These are phyloP conservation scores for Coelastrella sp. DNA, from an alignment of 139 green algal species.

Conservation along the genomic window DNA sequence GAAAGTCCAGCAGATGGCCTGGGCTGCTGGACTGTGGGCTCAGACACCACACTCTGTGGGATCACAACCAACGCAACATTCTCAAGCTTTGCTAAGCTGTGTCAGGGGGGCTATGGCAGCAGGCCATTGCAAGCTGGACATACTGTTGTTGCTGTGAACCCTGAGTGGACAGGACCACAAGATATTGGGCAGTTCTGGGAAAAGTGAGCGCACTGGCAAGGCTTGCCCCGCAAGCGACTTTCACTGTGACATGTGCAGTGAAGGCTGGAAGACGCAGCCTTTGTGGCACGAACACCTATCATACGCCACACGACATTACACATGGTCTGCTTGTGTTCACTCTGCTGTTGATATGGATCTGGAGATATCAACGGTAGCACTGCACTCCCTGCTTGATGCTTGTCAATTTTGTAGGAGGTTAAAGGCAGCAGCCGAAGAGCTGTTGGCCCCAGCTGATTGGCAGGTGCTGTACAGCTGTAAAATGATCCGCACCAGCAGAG, in stretches of 20 bases:
- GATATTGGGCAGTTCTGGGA: constrained; percentile 46
- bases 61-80: constrained; percentile 33
- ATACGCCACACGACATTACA: not conserved
- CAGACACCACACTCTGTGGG: constrained; percentile 13
- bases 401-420: constrained; percentile 1
- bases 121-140: constrained; percentile 17
- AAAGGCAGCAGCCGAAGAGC: constrained; percentile 21
- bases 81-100: constrained; percentile 36
- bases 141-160: constrained; percentile 37
- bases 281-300: not conserved
- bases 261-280: not conserved
- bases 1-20: constrained; percentile 32
- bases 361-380: too few species aligned
- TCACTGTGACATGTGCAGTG: not conserved
- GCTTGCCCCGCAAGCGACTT: not conserved
- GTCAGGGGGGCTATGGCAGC: constrained; percentile 37
- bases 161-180: constrained; percentile 24
- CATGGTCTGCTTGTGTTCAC: not conserved
- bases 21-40: constrained; percentile 20
- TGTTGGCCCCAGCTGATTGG: constrained; percentile 10
- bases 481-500: constrained; percentile 38
- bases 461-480: constrained; percentile 33
- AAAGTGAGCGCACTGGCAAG: not conserved
- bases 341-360: not conserved
- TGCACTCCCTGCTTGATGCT: not conserved